Percentiles rank a stretch among this genome's conserved stretches.
phyloP scores from a whole-genome alignment of 2,329 filamentous ascomycete genomes.

The Setomelanomma holmii region DNA sequence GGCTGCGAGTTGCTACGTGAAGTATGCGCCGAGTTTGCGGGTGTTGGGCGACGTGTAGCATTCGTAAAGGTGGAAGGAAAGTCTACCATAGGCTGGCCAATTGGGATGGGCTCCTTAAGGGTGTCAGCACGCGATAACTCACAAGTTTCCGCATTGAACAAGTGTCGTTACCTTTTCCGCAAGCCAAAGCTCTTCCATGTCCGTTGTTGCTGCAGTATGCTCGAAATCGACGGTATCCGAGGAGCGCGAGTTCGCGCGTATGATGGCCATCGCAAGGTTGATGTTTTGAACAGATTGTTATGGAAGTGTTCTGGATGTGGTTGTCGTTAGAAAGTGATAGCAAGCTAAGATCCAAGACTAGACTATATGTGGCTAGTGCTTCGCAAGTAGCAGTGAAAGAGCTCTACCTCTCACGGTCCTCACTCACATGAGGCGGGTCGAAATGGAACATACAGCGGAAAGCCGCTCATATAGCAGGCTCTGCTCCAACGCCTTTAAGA shows the following conservation, averaged over 20 bases:
- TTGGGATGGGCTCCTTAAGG: neutral
- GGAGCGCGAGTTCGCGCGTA: slow-evolving; percentile 4
- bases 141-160: neutral
- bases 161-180: slow-evolving; percentile 2
- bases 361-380: too few relatives aligned
- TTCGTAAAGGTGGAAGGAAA: neutral
- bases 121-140: neutral
- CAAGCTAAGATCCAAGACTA: too few relatives aligned
- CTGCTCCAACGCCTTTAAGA: too few relatives aligned
- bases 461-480: too few relatives aligned
- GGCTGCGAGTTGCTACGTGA: neutral
- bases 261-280: neutral
- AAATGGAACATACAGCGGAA: too few relatives aligned
- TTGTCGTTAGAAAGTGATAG: neutral
- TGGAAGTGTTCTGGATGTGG: neutral
- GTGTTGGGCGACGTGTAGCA: neutral
- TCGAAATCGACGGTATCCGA: slow-evolving; percentile 12
- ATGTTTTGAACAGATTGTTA: neutral
- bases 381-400: too few relatives aligned
- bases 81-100: neutral
- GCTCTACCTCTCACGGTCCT: too few relatives aligned
- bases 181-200: slow-evolving; percentile 9
- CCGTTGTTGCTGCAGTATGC: slow-evolving; percentile 5
- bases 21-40: neutral
- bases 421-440: too few relatives aligned